Base-by-base conservation (phyloP, 176 grass and related monocot species). In the Melocanna baccifera region DNA sequence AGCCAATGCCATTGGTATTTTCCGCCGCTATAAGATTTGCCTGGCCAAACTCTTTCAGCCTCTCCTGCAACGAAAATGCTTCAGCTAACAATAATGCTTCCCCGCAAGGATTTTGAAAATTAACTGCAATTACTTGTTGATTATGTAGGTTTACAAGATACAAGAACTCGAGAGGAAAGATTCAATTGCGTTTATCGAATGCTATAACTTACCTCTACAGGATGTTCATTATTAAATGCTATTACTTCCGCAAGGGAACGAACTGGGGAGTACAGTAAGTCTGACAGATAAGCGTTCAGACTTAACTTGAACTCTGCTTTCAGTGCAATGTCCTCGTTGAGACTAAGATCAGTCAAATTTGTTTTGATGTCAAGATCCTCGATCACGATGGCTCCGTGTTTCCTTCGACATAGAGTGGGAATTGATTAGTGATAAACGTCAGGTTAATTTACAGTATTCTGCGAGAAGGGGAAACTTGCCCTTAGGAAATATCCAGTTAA, bases 271-370 rank as follows among this genome's bases (percentile, higher is more conserved):
- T 61, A 26, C 26, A 85, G 0, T 9, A 94, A 70, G 23, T 83
- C 30, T 12, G 87, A 76, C 29, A 94, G 36, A 58, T 94, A 94
- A 2, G 56, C 63, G 55, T 92, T 88, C 15, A 94, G 3, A 77
- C 77, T 71, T 39, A 92, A 0, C 86, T 94, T 94, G 75, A 92
- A 94, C 82, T 92, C 90, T 32, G 90, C 81, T 5, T 1, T 0
- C 62, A 90, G 36, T 12, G 83, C 74, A 13, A 72, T 45, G 0
- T 0, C 0, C 67, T 86, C 68, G 5, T 39, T 57, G 14, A 1
- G 0, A 0, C 0, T 0, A 1, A 79, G 53, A 12, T 51, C 78
- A 7, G 30, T 92, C 63, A 61, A 29, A 69, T 94, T 81, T 18
- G 40, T 20, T 34, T 18, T 7, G 0, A 88, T 68, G 42, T 92